These are phyloP conservation scores for Artemisia argyi DNA, from an alignment of 129 eudicot genomes.

Conservation along the genomic window DNA sequence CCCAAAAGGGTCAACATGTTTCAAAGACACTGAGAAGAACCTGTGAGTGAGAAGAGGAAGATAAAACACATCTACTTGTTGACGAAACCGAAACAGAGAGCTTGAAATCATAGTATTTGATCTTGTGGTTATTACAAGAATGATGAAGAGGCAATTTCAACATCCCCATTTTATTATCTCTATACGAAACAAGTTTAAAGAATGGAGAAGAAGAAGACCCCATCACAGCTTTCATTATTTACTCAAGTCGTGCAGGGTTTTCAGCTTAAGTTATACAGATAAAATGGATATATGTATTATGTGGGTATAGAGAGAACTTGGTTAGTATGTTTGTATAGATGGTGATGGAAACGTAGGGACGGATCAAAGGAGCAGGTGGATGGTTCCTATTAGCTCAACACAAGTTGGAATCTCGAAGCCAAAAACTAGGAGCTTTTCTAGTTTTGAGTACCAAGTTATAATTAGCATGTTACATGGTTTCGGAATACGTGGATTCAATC, in stretches of 20 bases:
- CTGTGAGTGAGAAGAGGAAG: slow-evolving; percentile 27
- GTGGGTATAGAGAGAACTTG: background rate
- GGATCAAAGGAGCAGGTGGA: slow-evolving; percentile 30
- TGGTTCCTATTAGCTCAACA: slow-evolving; percentile 22
- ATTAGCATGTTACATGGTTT: slow-evolving; percentile 10
- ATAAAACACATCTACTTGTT: background rate
- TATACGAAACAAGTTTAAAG: slow-evolving; percentile 20
- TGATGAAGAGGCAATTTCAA: slow-evolving; percentile 15
- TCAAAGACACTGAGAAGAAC: background rate
- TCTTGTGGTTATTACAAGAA: slow-evolving; percentile 6
- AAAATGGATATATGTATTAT: background rate
- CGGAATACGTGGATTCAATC: background rate
- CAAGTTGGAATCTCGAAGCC: slow-evolving; percentile 9
- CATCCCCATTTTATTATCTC: background rate
- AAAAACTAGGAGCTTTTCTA: slow-evolving; percentile 11
- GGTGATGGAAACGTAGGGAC: slow-evolving; percentile 15
- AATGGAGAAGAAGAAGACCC: slow-evolving; percentile 18
- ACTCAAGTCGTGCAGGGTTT: slow-evolving; percentile 1
- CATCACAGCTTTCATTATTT: slow-evolving; percentile 22
- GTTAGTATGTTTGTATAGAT: slow-evolving; percentile 5
- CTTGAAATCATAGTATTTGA: slow-evolving; percentile 10
- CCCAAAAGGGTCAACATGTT: background rate
- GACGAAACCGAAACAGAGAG: slow-evolving; percentile 25
- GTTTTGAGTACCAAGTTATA: background rate
- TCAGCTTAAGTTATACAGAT: slow-evolving; percentile 12